Evolutionary conservation across 1,284 basidiomycete genomes (phyloP).

Genomic region (Ustilago shanxiensis): DNA sequence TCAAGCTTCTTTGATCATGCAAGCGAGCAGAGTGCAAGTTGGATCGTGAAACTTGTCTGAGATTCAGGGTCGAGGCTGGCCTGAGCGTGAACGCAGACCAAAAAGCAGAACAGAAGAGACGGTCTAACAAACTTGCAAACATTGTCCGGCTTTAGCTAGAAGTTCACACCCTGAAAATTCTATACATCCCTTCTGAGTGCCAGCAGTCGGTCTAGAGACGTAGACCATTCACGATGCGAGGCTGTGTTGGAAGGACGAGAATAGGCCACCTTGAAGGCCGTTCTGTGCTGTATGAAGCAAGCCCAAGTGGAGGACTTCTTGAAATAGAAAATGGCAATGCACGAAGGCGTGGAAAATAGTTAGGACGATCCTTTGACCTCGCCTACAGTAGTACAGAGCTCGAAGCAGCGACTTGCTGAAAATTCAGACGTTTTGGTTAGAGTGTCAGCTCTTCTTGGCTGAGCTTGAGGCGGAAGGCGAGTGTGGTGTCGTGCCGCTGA

Average conservation of each 20-base stretch:
- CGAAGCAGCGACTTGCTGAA: background rate
- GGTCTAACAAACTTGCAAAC: background rate
- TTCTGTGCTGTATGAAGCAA: too few species aligned
- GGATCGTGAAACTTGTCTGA: background rate
- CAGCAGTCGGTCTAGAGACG: too few species aligned
- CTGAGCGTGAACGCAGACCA: slow-evolving; percentile 1
- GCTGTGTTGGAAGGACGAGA: background rate
- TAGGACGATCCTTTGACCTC: slow-evolving; percentile 20
- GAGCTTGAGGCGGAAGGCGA: background rate
- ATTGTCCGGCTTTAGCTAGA: background rate
- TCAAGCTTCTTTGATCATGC: slow-evolving; percentile 4
- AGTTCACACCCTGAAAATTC: too few species aligned
- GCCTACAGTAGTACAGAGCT: slow-evolving; percentile 2
- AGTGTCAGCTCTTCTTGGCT: slow-evolving; percentile 7
- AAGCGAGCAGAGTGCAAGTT: background rate
- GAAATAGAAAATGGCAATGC: slow-evolving; percentile 23
- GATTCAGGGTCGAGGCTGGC: background rate
- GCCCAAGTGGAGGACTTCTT: background rate
- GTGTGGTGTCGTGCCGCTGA: slow-evolving; percentile 11
- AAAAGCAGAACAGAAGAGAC: background rate
- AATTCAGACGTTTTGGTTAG: slow-evolving; percentile 15
- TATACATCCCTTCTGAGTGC: too few species aligned
- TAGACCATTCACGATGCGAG: background rate
- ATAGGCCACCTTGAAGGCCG: too few species aligned
- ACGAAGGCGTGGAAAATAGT: slow-evolving; percentile 1